Base-by-base conservation (phyloP, 2,329 filamentous ascomycete genomes). In the Paecilomyces sp. region DNA sequence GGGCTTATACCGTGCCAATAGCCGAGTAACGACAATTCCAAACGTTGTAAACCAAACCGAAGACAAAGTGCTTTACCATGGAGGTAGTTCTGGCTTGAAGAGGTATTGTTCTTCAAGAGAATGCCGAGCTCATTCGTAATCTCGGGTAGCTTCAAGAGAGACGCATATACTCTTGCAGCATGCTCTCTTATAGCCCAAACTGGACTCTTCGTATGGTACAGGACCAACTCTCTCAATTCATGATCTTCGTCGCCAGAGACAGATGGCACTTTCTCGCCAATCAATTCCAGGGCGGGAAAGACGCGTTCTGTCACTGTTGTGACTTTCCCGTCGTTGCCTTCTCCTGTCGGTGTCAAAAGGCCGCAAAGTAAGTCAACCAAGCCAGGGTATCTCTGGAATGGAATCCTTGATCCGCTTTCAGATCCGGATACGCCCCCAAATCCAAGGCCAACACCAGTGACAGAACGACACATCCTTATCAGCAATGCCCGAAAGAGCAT, bases 401-500 rank as follows among this genome's bases (percentile, higher is more conserved):
- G 70, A 13, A 77, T 70, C 58, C 72, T 71, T 34, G 72, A 67
- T 6, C 74, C 75, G 15, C 74, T 70, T 47, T 79, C 75, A 2
- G 74, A 56, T 77, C 82, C 71, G 82, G 73, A 74, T 24, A 55
- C 57, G 18, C 74, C 74, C 18, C 74, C 72, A 36, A 76, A 75
- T 5, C 88, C 67, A 82, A 86, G 55, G 75, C 78, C 70, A 73
- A 56, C 73, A 66, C 65, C 77, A 64, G 58, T 71, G 58, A 62
- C 70, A 63, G 62, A 72, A 62, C 63, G 73, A 64, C 66, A 82
- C 79, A 74, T 83, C 71, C 75, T 92, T 78, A 79, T 91, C 74
- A 96, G 89, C 4, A 97, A 80, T 62, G 91, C 91, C 58, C 93
- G 86, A 64, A 97, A 87, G 6, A 99, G 84, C 76, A 97, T 89